Percentiles rank a stretch among this genome's conserved stretches.
phyloP scores from a whole-genome alignment of 2,329 filamentous ascomycete species.

The Arthrobotrys sphaeroides region DNA sequence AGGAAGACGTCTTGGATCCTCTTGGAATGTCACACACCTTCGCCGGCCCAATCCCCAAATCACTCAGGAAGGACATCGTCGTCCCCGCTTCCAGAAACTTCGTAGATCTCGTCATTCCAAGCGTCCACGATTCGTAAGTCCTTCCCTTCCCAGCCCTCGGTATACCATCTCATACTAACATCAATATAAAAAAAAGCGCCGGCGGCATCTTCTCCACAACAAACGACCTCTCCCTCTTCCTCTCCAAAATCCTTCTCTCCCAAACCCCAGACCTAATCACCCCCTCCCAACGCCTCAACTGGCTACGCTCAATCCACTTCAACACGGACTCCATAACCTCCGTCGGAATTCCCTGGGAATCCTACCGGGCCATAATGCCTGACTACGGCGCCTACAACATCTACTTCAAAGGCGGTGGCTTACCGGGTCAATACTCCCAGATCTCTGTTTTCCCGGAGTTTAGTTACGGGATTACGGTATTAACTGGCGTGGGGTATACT shows the following conservation, averaged over 20 bases:
- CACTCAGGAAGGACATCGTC: conserved; percentile 28
- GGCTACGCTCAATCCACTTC: conserved; percentile 32
- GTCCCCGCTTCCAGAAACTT: conserved; percentile 18
- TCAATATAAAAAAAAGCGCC: no score
- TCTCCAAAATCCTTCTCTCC: conserved; percentile 36
- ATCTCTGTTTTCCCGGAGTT: conserved; percentile 38
- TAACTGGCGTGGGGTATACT: conserved; percentile 16
- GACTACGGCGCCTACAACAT: conserved; percentile 36
- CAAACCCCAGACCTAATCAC: conserved; percentile 12
- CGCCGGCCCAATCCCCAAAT: conserved; percentile 25
- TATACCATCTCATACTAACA: neutral
- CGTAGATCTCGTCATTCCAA: conserved; percentile 30
- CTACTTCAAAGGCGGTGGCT: conserved; percentile 45
- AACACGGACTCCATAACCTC: conserved; percentile 39
- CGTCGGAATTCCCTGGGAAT: conserved; percentile 45
- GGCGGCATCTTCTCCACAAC: conserved; percentile 47
- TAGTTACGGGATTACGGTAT: conserved; percentile 31
- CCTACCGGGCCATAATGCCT: conserved; percentile 34
- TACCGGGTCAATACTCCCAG: conserved; percentile 30
- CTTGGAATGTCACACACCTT: conserved; percentile 36
- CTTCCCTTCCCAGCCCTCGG: neutral
- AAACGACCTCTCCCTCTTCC: conserved; percentile 37
- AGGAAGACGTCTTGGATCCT: conserved; percentile 37
- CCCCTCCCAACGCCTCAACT: conserved; percentile 31
- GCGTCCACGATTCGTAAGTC: conserved; percentile 30